A percentile compares a stretch with the other conserved stretches of the same genome.
These are phyloP conservation scores for Persicaria maculosa DNA, from an alignment of 148 eudicot genomes.

Conservation along the genomic window DNA sequence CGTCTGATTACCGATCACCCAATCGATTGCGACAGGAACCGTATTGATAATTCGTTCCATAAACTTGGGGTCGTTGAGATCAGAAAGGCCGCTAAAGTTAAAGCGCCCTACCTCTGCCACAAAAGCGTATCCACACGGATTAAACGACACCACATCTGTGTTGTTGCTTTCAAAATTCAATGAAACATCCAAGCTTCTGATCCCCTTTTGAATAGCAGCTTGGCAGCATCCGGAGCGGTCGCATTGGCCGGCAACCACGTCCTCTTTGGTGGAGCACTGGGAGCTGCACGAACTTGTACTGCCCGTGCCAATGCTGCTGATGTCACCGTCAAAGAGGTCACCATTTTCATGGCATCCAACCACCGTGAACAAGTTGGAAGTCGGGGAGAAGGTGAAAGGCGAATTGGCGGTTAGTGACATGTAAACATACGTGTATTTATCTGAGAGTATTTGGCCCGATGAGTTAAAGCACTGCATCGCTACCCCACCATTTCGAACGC, in stretches of 20 bases:
- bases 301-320: background rate
- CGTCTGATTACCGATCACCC: slow-evolving; percentile 23
- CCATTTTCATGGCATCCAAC: background rate
- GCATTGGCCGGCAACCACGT: background rate
- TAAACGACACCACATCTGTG: background rate
- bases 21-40: slow-evolving; percentile 24
- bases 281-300: background rate
- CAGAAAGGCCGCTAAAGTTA: slow-evolving; percentile 6
- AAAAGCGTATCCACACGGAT: slow-evolving; percentile 15
- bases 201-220: background rate
- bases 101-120: background rate
- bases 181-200: background rate
- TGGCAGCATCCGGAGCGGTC: background rate
- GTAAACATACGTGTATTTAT: background rate
- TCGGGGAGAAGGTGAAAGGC: slow-evolving; percentile 1
- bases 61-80: slow-evolving; percentile 14
- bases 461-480: background rate
- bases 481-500: background rate
- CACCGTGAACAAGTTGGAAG: background rate
- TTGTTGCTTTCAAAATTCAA: background rate
- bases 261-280: background rate
- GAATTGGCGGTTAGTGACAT: background rate
- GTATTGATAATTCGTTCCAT: background rate
- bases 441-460: background rate
- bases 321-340: background rate